phyloP scores from a whole-genome alignment of 1,284 basidiomycete species.

The Cutaneotrichosporon mucoides region DNA sequence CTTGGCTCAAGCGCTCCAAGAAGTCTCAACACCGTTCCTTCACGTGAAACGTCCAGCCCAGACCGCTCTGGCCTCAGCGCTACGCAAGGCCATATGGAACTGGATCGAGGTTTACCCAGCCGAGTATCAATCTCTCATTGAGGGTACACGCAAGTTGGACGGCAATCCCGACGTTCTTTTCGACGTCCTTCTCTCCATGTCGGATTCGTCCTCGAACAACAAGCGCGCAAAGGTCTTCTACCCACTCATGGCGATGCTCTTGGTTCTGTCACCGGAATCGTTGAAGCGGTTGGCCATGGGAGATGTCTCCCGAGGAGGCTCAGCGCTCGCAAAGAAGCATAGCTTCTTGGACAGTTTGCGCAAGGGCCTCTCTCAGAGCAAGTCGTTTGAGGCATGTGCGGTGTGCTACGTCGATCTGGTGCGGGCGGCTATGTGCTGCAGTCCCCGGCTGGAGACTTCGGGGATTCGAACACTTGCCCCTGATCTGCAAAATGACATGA shows the following conservation, averaged over 20 bases:
- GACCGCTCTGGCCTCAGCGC: constrained; percentile 64
- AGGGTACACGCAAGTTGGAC: constrained; percentile 62
- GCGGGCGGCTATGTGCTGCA: constrained; percentile 68
- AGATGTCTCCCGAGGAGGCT: constrained; percentile 34
- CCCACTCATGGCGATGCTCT: constrained; percentile 73
- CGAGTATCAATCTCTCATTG: constrained; percentile 72
- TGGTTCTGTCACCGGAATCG: constrained; percentile 73
- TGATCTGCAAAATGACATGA: constrained; percentile 73
- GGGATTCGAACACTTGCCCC: constrained; percentile 64
- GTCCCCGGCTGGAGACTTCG: constrained; percentile 54
- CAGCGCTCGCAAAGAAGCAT: constrained; percentile 47
- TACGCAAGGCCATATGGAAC: constrained; percentile 82
- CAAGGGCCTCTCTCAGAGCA: constrained; percentile 37
- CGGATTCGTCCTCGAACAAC: constrained; percentile 51
- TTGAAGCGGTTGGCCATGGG: constrained; percentile 53
- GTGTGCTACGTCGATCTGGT: constrained; percentile 77
- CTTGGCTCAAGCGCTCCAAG: constrained; percentile 50
- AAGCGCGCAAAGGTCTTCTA: constrained; percentile 59
- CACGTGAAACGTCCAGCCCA: constrained; percentile 77
- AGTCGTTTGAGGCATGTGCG: constrained; percentile 37
- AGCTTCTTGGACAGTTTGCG: constrained; percentile 49
- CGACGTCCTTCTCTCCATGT: constrained; percentile 63
- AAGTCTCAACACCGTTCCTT: constrained; percentile 75
- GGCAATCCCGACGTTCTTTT: constrained; percentile 78
- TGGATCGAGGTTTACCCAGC: constrained; percentile 80